Conservation (phyloP, 768 basidiomycete species). For the Gautieria morchelliformis region DNA sequence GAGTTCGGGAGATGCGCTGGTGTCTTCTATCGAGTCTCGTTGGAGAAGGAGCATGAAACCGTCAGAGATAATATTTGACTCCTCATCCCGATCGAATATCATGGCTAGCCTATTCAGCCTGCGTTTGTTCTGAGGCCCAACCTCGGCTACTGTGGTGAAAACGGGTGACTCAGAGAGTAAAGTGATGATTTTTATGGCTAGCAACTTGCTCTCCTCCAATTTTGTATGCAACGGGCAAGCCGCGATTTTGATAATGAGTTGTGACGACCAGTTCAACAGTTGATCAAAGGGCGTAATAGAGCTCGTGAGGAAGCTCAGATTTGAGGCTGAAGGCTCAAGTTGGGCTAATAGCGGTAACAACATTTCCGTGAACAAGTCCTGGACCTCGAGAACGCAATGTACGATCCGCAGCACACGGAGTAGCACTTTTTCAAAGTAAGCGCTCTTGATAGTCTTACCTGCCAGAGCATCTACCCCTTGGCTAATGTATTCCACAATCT, state of each 20-base stretch:
- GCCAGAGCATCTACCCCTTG: conserved; percentile 75
- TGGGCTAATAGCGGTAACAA: conserved; percentile 71
- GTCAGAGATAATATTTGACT: conserved; percentile 76
- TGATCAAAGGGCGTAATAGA: conserved; percentile 59
- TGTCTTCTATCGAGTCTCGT: conserved; percentile 51
- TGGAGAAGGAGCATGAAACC: conserved; percentile 66
- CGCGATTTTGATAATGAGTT: conserved; percentile 73
- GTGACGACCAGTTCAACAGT: conserved; percentile 56
- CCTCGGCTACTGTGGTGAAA: conserved; percentile 31
- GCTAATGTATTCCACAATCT: conserved; percentile 68
- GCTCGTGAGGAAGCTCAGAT: conserved; percentile 18
- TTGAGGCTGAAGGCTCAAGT: conserved; percentile 34
- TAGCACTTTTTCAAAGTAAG: conserved; percentile 66
- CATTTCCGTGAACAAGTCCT: conserved; percentile 84
- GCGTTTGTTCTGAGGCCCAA: conserved; percentile 21
- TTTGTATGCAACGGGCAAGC: conserved; percentile 67
- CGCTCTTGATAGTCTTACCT: conserved; percentile 40
- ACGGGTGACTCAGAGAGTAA: conserved; percentile 55
- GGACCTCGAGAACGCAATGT: conserved; percentile 71
- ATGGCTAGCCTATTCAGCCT: conserved; percentile 60
- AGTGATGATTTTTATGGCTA: conserved; percentile 71
- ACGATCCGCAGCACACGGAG: conserved; percentile 75
- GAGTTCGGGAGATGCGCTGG: conserved; percentile 45
- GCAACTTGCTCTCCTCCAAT: conserved; percentile 52
- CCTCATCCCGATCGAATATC: conserved; percentile 68